Evolutionary conservation across 176 grass and related monocot genomes (phyloP).

Genomic region (Oryza longistaminata): DNA sequence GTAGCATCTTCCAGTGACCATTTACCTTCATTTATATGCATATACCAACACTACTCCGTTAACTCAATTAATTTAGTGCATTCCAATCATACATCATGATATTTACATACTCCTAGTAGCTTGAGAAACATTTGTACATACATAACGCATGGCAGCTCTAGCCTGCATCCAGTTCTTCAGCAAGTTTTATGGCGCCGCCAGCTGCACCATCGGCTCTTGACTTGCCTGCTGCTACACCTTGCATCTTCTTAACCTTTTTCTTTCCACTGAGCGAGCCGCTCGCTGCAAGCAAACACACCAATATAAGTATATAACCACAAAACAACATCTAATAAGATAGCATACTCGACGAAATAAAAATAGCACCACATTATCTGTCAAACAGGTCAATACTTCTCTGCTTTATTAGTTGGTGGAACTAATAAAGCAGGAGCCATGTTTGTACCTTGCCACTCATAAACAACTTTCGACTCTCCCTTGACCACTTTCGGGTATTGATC

Average conservation of each 20-base stretch:
- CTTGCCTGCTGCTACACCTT: constrained; percentile 34
- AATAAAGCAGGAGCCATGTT: neutral
- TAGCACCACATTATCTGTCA: neutral
- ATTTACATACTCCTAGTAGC: neutral
- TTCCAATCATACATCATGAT: neutral
- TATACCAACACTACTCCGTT: too few species aligned
- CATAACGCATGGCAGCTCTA: neutral
- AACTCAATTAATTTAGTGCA: neutral
- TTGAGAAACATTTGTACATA: neutral
- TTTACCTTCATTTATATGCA: neutral
- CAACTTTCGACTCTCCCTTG: constrained; percentile 89
- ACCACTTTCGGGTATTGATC: constrained; percentile 86
- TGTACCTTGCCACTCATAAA: constrained; percentile 95
- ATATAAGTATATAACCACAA: neutral
- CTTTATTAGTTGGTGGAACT: too few species aligned
- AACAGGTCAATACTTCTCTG: neutral
- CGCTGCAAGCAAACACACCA: constrained; percentile 34
- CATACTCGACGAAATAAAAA: neutral
- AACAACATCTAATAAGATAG: neutral
- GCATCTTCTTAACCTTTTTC: constrained; percentile 37
- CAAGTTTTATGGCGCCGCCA: constrained; percentile 5
- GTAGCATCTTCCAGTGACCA: constrained; percentile 72
- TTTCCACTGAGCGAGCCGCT: constrained; percentile 62
- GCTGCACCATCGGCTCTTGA: neutral
- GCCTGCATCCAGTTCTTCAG: constrained; percentile 16